Evolutionary conservation across 2,329 filamentous ascomycete species (phyloP).

Genomic region (Fusarium sp.): DNA sequence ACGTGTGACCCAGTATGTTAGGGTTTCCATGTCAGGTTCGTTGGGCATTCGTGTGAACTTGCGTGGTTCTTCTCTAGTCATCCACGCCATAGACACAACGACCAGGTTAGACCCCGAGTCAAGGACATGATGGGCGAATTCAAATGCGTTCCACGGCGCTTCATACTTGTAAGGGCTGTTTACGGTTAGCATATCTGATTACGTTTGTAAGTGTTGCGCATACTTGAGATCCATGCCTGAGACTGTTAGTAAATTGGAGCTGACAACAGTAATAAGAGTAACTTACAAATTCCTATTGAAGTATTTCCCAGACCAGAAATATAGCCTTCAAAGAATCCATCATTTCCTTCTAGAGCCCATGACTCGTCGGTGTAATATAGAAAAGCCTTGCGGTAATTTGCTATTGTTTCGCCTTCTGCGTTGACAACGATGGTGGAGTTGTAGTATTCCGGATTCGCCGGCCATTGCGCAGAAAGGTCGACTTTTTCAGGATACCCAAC

Average conservation of each 20-base stretch:
- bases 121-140: conserved; percentile 68
- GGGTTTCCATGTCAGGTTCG: conserved; percentile 77
- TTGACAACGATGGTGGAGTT: conserved; percentile 68
- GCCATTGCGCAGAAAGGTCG: conserved; percentile 64
- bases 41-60: conserved; percentile 61
- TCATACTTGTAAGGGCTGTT: conserved; percentile 55
- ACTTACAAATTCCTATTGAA: conserved; percentile 69
- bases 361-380: conserved; percentile 72
- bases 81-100: conserved; percentile 83
- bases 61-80: conserved; percentile 68
- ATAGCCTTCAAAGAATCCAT: conserved; percentile 62
- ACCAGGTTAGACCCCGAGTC: conserved; percentile 70
- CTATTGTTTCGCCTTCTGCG: conserved; percentile 69
- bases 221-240: conserved; percentile 68
- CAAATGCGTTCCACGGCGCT: conserved; percentile 55
- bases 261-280: neutral
- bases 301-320: conserved; percentile 64
- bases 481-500: conserved; percentile 81
- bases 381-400: conserved; percentile 71
- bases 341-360: conserved; percentile 68
- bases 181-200: conserved; percentile 10
- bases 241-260: neutral
- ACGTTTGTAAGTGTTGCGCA: neutral
- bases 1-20: conserved; percentile 81
- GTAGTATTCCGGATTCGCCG: conserved; percentile 65